Percentiles rank a stretch among this genome's conserved stretches.
phyloP scores from a whole-genome alignment of 768 basidiomycete genomes.

The Phaeolepiota aurea region DNA sequence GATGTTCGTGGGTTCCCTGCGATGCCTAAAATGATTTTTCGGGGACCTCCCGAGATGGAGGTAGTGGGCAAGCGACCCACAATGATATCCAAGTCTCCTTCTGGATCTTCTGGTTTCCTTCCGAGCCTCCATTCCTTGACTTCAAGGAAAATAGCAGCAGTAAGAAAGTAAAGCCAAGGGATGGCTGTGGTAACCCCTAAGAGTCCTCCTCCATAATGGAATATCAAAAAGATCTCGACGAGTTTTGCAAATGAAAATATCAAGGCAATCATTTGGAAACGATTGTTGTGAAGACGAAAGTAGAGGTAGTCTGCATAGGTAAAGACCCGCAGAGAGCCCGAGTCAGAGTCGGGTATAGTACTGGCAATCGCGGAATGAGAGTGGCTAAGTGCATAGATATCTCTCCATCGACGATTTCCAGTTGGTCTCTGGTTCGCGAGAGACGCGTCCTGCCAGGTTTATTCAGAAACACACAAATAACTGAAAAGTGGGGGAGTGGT shows the following conservation, averaged over 20 bases:
- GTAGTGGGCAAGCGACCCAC: slow-evolving; percentile 13
- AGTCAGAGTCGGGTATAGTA: slow-evolving; percentile 8
- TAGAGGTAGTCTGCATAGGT: slow-evolving; percentile 9
- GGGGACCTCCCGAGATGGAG: slow-evolving; percentile 10
- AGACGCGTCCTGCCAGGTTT: too few species aligned
- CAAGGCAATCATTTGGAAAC: slow-evolving; percentile 5
- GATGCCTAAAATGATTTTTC: slow-evolving; percentile 15
- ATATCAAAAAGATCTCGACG: slow-evolving; percentile 11
- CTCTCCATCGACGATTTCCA: slow-evolving; percentile 9
- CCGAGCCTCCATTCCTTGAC: slow-evolving; percentile 3
- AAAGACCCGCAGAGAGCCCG: slow-evolving; percentile 9
- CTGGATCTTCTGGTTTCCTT: slow-evolving; percentile 3
- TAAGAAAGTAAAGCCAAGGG: slow-evolving; percentile 14
- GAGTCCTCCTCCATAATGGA: slow-evolving; percentile 4
- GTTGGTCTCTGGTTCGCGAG: too few species aligned
- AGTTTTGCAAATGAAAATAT: slow-evolving; percentile 11
- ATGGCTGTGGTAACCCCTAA: slow-evolving; percentile 8
- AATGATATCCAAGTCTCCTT: slow-evolving; percentile 11
- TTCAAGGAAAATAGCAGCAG: slow-evolving; percentile 8
- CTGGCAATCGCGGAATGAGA: slow-evolving; percentile 10
- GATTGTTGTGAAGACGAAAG: slow-evolving; percentile 3
- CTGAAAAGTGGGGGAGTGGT: not conserved
- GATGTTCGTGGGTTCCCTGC: slow-evolving; percentile 8
- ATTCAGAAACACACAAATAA: too few species aligned
- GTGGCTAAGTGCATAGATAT: slow-evolving; percentile 16